Evolutionary conservation across 169 alveolate genomes (phyloP), one percentile per base, ranked within the genome.

Genomic region (Plasmodium adleri): DNA sequence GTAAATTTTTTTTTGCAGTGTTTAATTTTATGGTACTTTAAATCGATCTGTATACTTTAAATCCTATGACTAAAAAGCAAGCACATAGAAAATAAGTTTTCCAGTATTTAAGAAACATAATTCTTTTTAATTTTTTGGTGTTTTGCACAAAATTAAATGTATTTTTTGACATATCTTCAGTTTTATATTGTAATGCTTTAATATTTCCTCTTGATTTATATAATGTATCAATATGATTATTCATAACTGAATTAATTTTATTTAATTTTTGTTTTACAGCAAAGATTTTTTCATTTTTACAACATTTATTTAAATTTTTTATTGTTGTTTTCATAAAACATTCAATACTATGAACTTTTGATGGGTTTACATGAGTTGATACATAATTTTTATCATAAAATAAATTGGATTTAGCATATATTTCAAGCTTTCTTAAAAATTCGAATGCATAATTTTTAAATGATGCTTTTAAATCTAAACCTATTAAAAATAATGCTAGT

Each of bases 191-290:
- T 32, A 83, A 72, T 7, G 91, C 91, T 68, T 63, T 60, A 39
- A 83, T 83, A 28, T 83, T 68, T 58, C 91, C 83, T 56, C 91
- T 54, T 26, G 91, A 68, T 20, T 83, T 72, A 7, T 83, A 83
- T 20, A 83, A 83, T 7, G 68, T 68, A 26, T 83, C 91, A 43
- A 83, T 83, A 62, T 83, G 91, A 20, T 68, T 83, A 68, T 83
- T 83, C 91, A 83, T 83, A 3, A 83, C 91, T 9, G 85, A 68
- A 58, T 83, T 83, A 52, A 83, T 83, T 83, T 63, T 60, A 50
- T 83, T 72, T 83, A 83, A 32, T 62, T 83, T 83, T 68, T 83
- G 91, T 56, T 83, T 83, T 0, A 83, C 91, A 10, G 91, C 80
- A 28, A 83, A 54, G 6, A 83, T 54, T 83, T 83, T 83, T 68